These are phyloP conservation scores for Aureobasidium sp. DNA, from an alignment of 2,329 filamentous ascomycete species.

Conservation along the genomic window DNA sequence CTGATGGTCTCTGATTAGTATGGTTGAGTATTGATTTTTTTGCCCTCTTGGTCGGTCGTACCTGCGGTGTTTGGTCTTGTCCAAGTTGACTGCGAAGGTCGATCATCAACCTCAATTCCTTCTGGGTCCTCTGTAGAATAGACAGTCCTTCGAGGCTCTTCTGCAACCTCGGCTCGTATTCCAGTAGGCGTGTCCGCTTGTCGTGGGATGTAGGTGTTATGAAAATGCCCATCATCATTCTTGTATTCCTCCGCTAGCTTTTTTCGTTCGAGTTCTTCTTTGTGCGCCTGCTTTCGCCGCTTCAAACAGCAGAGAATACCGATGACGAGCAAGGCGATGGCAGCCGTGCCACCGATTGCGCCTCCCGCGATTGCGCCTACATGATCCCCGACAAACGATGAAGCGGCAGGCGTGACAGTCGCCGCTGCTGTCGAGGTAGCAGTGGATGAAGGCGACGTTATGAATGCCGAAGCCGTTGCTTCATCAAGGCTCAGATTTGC, in stretches of 20 bases:
- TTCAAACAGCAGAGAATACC: not conserved
- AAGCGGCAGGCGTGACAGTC: not conserved
- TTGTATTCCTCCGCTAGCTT: not conserved
- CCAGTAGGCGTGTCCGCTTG: not conserved
- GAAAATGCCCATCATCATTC: not conserved
- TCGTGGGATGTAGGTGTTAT: not conserved
- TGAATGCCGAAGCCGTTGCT: not conserved
- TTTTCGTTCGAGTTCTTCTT: not conserved
- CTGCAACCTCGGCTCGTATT: not conserved
- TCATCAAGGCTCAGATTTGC: conserved; percentile 6
- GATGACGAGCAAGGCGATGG: not conserved
- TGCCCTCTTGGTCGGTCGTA: not conserved
- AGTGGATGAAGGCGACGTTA: not conserved
- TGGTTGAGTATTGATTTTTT: not conserved
- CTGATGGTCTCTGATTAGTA: not conserved
- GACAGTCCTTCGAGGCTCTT: not conserved
- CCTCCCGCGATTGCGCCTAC: conserved; percentile 4
- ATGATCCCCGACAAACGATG: not conserved
- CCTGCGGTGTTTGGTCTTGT: not conserved
- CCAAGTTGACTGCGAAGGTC: not conserved
- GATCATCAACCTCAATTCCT: conserved; percentile 5
- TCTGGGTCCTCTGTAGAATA: not conserved
- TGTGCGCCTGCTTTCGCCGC: not conserved
- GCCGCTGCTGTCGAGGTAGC: not conserved
- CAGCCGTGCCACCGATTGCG: not conserved